Evolutionary conservation across 352 stramenopile species (phyloP).

Genomic region (Phytopythium helicoides): DNA sequence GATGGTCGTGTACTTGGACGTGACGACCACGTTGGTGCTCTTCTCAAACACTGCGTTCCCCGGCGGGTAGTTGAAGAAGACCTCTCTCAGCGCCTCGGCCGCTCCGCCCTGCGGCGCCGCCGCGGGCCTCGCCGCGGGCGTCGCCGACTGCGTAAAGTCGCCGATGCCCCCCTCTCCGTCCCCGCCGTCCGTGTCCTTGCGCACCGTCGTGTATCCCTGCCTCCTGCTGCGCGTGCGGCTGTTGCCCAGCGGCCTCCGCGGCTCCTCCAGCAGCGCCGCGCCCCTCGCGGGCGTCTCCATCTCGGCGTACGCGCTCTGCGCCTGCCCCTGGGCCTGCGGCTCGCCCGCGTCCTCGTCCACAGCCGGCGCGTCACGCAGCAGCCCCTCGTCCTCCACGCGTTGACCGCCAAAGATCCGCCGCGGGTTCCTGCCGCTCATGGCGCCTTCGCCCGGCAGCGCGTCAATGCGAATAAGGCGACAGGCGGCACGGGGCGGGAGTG

Average conservation of each 20-base stretch:
- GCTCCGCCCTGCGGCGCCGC: constrained; percentile 9
- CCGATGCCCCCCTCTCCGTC: constrained; percentile 11
- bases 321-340: constrained; percentile 2
- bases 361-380: constrained; percentile 21
- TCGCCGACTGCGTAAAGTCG: not conserved
- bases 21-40: constrained; percentile 83
- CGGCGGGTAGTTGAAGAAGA: constrained; percentile 72
- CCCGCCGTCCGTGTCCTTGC: constrained; percentile 26
- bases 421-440: constrained; percentile 18
- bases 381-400: constrained; percentile 50
- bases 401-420: constrained; percentile 47
- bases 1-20: constrained; percentile 88
- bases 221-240: constrained; percentile 5
- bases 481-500: too few relatives aligned
- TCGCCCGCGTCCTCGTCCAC: not conserved
- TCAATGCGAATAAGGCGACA: too few relatives aligned
- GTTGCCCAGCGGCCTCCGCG: not conserved
- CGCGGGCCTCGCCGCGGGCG: constrained; percentile 1
- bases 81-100: constrained; percentile 32
- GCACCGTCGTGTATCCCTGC: constrained; percentile 7
- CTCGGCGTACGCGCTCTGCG: constrained; percentile 24
- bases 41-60: constrained; percentile 67
- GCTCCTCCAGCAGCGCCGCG: constrained; percentile 30
- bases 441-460: too few relatives aligned
- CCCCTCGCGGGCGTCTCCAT: constrained; percentile 16